Evolutionary conservation across 2,329 filamentous ascomycete genomes (phyloP).

Genomic region (Falciphora oryzae): DNA sequence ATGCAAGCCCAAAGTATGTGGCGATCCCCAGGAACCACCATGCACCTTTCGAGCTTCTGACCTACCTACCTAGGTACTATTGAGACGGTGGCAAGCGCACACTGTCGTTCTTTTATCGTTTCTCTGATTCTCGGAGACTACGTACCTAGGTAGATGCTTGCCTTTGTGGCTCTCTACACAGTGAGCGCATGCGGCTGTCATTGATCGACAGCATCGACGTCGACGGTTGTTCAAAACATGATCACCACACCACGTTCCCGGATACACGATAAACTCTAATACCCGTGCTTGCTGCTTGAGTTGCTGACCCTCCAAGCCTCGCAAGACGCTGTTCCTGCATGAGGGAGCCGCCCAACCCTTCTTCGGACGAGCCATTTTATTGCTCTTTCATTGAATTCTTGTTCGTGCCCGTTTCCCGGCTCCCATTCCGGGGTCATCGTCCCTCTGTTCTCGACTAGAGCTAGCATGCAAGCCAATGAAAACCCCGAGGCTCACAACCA

Average conservation of each 20-base stretch:
- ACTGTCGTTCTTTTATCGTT: too few relatives aligned
- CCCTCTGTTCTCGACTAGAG: too few relatives aligned
- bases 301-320: not conserved
- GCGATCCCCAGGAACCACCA: too few relatives aligned
- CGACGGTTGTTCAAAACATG: not conserved
- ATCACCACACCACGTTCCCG: not conserved
- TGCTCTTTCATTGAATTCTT: not conserved
- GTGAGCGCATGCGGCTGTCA: not conserved
- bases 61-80: too few relatives aligned
- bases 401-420: not conserved
- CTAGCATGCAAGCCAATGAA: not conserved
- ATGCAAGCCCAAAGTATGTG: not conserved
- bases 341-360: not conserved
- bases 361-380: conserved; percentile 2
- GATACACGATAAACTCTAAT: not conserved
- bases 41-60: not conserved
- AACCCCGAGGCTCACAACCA: not conserved
- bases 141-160: too few relatives aligned
- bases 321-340: not conserved
- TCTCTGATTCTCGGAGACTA: too few relatives aligned
- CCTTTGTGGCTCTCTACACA: too few relatives aligned
- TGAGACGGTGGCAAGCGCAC: too few relatives aligned
- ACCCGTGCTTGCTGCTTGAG: not conserved
- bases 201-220: not conserved
- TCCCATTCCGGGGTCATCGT: not conserved